A percentile compares a stretch with the other conserved stretches of the same genome.
Evolutionary conservation across 192 early-diverging fungal species (phyloP).

Genomic region (Pilaira anomala): DNA sequence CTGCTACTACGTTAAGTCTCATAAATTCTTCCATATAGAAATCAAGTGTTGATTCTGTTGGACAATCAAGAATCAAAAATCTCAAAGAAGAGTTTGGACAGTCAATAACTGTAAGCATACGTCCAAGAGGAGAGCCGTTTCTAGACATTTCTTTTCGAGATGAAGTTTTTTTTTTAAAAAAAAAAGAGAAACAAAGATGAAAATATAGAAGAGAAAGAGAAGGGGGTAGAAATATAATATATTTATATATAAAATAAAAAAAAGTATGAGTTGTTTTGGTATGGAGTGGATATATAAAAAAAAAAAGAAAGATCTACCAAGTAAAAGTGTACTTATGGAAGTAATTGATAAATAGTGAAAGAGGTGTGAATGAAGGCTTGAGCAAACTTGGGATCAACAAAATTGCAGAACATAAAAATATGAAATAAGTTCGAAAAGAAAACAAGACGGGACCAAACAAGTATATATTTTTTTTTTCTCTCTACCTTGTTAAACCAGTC

Average conservation of each 20-base stretch:
- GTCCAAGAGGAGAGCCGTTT: slow-evolving; percentile 43
- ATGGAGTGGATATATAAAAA: no score
- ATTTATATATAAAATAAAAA: no score
- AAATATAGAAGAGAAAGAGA: no score
- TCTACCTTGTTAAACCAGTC: no score
- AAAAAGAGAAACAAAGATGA: no score
- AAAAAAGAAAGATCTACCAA: no score
- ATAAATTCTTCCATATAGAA: slow-evolving; percentile 72
- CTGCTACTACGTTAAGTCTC: slow-evolving; percentile 72
- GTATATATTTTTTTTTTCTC: no score
- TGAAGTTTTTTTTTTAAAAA: no score
- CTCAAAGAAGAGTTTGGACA: slow-evolving; percentile 55
- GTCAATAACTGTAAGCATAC: slow-evolving; percentile 62
- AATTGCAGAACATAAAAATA: neutral
- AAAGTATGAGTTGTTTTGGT: no score
- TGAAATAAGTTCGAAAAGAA: neutral
- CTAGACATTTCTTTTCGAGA: slow-evolving; percentile 6
- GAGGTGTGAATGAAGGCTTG: neutral
- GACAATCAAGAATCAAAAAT: slow-evolving; percentile 91
- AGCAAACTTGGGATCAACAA: neutral
- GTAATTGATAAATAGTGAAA: no score
- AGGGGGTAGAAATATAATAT: no score
- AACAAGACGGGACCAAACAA: neutral
- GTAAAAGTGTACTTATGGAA: no score
- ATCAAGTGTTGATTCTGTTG: slow-evolving; percentile 71